Percentiles rank a stretch among this genome's conserved stretches.
These are phyloP conservation scores for Aquanectria penicillioides DNA, from an alignment of 2,329 filamentous ascomycete species.

Conservation along the genomic window DNA sequence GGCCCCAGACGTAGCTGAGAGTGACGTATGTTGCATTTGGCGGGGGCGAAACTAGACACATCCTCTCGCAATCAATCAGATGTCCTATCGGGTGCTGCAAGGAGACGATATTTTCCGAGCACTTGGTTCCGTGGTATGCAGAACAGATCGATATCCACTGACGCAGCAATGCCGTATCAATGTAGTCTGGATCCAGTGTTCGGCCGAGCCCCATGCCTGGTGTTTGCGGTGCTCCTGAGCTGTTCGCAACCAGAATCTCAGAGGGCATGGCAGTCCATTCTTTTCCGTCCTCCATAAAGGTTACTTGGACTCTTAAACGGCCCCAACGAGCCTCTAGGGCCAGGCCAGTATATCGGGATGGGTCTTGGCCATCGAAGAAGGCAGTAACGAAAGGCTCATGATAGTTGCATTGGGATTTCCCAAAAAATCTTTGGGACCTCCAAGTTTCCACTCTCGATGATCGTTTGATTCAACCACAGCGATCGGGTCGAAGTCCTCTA, in stretches of 20 bases:
- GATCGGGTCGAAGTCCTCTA: not conserved
- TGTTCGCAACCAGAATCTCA: not conserved
- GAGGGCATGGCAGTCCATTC: not conserved
- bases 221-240: not conserved
- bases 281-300: not conserved
- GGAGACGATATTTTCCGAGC: not conserved
- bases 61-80: conserved; percentile 3
- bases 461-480: not conserved
- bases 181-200: not conserved
- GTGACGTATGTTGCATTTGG: conserved; percentile 1
- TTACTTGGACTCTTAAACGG: not conserved
- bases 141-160: conserved; percentile 10
- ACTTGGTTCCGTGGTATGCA: conserved; percentile 1
- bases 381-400: not conserved
- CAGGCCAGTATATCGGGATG: not conserved
- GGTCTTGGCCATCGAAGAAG: not conserved
- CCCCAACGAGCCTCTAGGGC: not conserved
- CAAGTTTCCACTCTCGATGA: not conserved
- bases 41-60: conserved; percentile 6
- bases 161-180: not conserved
- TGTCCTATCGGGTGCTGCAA: not conserved
- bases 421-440: not conserved
- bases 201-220: not conserved
- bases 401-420: not conserved
- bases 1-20: conserved; percentile 23